Evolutionary conservation across 2,329 filamentous ascomycete species (phyloP).

Genomic region (Plenodomus biglobosus): DNA sequence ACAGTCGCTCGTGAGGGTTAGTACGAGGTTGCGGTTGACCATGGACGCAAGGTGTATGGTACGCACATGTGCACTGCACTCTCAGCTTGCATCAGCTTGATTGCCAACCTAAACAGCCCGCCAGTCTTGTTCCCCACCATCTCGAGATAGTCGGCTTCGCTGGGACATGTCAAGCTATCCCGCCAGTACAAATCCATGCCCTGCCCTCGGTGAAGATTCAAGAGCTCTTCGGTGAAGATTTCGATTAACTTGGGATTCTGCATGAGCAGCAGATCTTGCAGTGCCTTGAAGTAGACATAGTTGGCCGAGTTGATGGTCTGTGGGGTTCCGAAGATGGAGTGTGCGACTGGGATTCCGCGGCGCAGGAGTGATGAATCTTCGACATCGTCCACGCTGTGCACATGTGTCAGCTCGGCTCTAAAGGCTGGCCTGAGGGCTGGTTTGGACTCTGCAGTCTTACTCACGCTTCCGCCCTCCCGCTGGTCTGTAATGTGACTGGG

Average conservation of each 20-base stretch:
- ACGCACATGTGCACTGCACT: constrained; percentile 50
- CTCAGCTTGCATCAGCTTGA: constrained; percentile 87
- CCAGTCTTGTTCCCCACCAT: constrained; percentile 93
- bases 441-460: no score
- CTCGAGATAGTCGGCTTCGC: constrained; percentile 87
- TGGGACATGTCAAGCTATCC: constrained; percentile 79
- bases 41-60: constrained; percentile 5
- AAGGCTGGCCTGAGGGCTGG: no score
- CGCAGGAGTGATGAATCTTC: constrained; percentile 78
- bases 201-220: constrained; percentile 83
- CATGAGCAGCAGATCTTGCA: constrained; percentile 73
- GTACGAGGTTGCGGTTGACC: no score
- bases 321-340: constrained; percentile 80
- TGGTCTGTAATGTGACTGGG: background rate
- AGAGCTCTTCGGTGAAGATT: constrained; percentile 78
- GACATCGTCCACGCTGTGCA: constrained; percentile 70
- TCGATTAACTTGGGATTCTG: constrained; percentile 66
- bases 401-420: background rate
- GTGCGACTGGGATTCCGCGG: constrained; percentile 77
- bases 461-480: no score
- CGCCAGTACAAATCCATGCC: constrained; percentile 93
- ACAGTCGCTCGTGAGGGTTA: constrained; percentile 60
- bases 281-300: constrained; percentile 81
- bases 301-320: constrained; percentile 92
- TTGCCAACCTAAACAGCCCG: constrained; percentile 78